phyloP scores from a whole-genome alignment of 164 flowering plant genomes.

The Tetrastigma voinierianum region DNA sequence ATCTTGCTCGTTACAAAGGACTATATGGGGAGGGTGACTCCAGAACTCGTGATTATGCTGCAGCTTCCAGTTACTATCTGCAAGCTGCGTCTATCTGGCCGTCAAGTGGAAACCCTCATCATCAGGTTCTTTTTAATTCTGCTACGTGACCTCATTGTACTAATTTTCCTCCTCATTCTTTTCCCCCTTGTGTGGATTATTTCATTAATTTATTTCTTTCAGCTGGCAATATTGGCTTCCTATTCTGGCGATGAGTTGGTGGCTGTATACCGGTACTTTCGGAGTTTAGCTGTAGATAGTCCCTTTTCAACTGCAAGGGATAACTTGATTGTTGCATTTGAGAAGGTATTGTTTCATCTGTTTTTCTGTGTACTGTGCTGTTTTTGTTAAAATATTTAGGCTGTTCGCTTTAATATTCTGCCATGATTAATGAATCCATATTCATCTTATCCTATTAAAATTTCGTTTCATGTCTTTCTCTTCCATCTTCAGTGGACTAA shows the following conservation, averaged over 20 bases:
- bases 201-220: conserved; percentile 15
- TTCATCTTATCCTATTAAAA: no score
- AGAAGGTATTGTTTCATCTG: conserved; percentile 58
- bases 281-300: conserved; percentile 78
- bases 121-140: conserved; percentile 58
- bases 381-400: no score
- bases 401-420: no score
- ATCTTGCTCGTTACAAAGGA: conserved; percentile 91
- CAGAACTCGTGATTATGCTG: conserved; percentile 71
- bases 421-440: no score
- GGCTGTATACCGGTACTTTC: conserved; percentile 82
- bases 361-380: no score
- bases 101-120: conserved; percentile 95
- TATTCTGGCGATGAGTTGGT: conserved; percentile 85
- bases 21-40: conserved; percentile 89
- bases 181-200: not conserved
- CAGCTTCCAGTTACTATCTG: conserved; percentile 90
- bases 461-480: no score
- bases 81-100: conserved; percentile 89
- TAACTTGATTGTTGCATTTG: conserved; percentile 91
- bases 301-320: conserved; percentile 95
- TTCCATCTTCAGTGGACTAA: no score
- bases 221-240: conserved; percentile 95
- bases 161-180: not conserved
- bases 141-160: not conserved